Evolutionary conservation across 495 filamentous ascomycete genomes (phyloP).

Genomic region (Neurospora intermedia): DNA sequence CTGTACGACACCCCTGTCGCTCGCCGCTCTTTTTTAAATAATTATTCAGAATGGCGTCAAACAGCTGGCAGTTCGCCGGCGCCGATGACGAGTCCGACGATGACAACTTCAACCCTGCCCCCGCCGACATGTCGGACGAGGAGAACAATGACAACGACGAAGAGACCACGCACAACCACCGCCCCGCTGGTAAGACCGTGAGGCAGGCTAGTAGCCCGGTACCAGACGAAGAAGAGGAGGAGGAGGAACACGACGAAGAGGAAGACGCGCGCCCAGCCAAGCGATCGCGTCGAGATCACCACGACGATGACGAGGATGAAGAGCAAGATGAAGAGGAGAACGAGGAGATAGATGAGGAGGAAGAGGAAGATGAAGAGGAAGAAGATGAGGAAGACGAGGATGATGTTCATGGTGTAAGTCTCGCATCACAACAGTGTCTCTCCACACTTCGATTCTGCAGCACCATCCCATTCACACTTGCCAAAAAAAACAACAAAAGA

Average conservation of each 20-base stretch:
- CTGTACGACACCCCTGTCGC: neutral
- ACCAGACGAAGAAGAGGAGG: constrained; percentile 24
- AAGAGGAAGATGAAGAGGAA: constrained; percentile 49
- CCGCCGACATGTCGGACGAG: constrained; percentile 56
- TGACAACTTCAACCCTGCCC: constrained; percentile 70
- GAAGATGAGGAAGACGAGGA: constrained; percentile 32
- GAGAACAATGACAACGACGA: constrained; percentile 29
- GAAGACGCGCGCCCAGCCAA: constrained; percentile 14
- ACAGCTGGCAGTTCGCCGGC: constrained; percentile 15
- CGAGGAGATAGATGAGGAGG: constrained; percentile 42
- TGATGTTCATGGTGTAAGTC: constrained; percentile 30
- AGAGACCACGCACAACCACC: neutral
- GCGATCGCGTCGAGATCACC: constrained; percentile 7
- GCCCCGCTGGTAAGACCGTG: neutral
- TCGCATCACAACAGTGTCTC: neutral
- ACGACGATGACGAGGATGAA: constrained; percentile 36
- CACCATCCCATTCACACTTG: neutral
- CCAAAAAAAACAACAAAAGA: neutral
- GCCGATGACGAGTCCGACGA: constrained; percentile 59
- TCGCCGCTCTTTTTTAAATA: neutral
- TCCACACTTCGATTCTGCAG: neutral
- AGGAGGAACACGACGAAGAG: constrained; percentile 29
- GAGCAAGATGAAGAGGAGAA: constrained; percentile 28
- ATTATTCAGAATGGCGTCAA: constrained; percentile 17
- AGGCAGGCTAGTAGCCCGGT: constrained; percentile 16